Conservation (phyloP, 2,329 filamentous ascomycete species). For the Penicillium sclerotiorum region DNA sequence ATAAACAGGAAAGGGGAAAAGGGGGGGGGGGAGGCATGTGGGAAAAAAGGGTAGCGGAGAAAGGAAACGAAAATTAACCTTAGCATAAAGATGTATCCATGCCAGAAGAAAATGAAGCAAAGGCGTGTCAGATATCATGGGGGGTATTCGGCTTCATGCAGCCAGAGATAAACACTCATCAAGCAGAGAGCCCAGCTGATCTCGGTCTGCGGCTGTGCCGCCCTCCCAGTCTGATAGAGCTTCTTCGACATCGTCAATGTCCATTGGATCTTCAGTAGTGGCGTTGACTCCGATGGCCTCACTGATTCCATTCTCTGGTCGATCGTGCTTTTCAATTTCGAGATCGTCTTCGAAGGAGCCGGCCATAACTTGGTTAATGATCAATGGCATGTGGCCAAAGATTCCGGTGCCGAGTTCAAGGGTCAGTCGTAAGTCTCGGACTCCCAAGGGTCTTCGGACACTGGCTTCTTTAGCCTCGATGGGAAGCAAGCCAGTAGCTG, state of each 20-base stretch:
- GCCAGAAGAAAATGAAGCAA: not conserved
- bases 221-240: slow-evolving; percentile 43
- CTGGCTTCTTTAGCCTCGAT: slow-evolving; percentile 76
- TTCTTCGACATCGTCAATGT: slow-evolving; percentile 40
- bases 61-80: too few species aligned
- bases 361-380: slow-evolving; percentile 70
- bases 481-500: slow-evolving; percentile 72
- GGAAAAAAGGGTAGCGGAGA: not conserved
- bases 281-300: slow-evolving; percentile 25
- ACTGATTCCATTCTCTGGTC: slow-evolving; percentile 27
- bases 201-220: slow-evolving; percentile 36
- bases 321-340: slow-evolving; percentile 52
- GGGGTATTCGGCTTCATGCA: slow-evolving; percentile 36
- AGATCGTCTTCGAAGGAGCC: slow-evolving; percentile 76
- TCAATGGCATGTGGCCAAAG: slow-evolving; percentile 74
- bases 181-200: slow-evolving; percentile 42
- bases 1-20: not conserved
- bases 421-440: slow-evolving; percentile 76
- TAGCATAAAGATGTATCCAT: too few species aligned
- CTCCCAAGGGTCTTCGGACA: slow-evolving; percentile 70
- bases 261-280: slow-evolving; percentile 40
- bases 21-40: not conserved
- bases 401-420: slow-evolving; percentile 75
- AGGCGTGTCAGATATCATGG: slow-evolving; percentile 16
- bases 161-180: slow-evolving; percentile 48